Conservation (phyloP, 2,329 filamentous ascomycete genomes). For the Podosphaera fusca region DNA sequence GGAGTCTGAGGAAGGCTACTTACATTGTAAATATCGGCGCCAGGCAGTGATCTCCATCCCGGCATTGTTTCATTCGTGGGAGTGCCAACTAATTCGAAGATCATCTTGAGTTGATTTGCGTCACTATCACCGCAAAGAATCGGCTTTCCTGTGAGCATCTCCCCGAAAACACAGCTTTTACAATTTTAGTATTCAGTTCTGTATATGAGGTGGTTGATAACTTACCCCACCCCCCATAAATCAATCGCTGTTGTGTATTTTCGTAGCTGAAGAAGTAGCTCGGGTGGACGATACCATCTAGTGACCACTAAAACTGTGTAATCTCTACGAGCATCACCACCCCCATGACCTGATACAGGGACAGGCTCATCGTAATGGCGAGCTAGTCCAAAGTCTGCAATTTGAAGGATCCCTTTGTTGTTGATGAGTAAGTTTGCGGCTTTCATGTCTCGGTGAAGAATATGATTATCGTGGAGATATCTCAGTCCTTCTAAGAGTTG, state of each 20-base stretch:
- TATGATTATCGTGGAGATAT: conserved; percentile 75
- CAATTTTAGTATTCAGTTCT: background rate
- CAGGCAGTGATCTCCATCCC: conserved; percentile 63
- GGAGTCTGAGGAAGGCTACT: conserved; percentile 32
- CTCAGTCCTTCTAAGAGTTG: conserved; percentile 74
- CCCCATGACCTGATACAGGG: conserved; percentile 53
- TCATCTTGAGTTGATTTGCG: conserved; percentile 70
- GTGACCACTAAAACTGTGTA: conserved; percentile 97
- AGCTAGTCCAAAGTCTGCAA: conserved; percentile 89
- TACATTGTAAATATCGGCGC: conserved; percentile 41
- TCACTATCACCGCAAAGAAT: conserved; percentile 83
- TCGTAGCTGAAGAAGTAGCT: conserved; percentile 68
- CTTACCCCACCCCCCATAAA: conserved; percentile 90
- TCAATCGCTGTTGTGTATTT: conserved; percentile 95
- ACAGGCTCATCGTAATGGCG: conserved; percentile 74
- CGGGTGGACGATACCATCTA: conserved; percentile 87
- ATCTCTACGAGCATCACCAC: conserved; percentile 65
- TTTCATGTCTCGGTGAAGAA: conserved; percentile 96
- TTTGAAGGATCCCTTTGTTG: conserved; percentile 80
- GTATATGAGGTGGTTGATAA: conserved; percentile 2
- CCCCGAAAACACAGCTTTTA: conserved; percentile 76
- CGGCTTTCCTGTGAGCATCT: conserved; percentile 87
- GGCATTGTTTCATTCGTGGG: conserved; percentile 86
- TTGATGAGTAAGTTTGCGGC: conserved; percentile 92
- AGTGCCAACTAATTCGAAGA: conserved; percentile 78